Evolutionary conservation across 1,284 basidiomycete genomes (phyloP).

Genomic region (Fomitopsis pinicola): DNA sequence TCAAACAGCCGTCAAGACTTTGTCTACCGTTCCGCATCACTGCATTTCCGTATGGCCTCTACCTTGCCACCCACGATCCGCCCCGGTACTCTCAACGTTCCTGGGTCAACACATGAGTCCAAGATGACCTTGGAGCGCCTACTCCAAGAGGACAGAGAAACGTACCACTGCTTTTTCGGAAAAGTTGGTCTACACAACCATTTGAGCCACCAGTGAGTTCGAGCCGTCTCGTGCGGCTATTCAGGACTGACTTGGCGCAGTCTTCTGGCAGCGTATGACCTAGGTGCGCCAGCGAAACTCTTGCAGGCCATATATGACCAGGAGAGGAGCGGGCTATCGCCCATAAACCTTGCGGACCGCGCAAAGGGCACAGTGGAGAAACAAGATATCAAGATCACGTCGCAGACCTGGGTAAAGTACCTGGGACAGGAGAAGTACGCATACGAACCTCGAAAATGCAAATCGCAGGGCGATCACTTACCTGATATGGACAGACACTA

Average conservation of each 20-base stretch:
- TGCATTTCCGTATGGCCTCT: not conserved
- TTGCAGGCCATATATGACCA: constrained; percentile 50
- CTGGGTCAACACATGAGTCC: constrained; percentile 46
- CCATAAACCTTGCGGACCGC: constrained; percentile 39
- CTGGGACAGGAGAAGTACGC: constrained; percentile 50
- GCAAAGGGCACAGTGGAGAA: constrained; percentile 28
- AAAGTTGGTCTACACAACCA: constrained; percentile 57
- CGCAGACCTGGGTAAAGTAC: constrained; percentile 51
- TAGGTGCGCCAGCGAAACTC: constrained; percentile 51
- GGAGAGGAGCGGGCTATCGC: constrained; percentile 37
- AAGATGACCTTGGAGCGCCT: constrained; percentile 44
- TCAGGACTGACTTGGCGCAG: constrained; percentile 22
- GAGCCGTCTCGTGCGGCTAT: not conserved
- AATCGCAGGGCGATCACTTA: not conserved
- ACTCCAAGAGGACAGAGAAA: constrained; percentile 49
- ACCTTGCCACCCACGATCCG: constrained; percentile 23
- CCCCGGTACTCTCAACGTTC: constrained; percentile 43
- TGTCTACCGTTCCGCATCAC: too few species aligned
- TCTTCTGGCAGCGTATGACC: constrained; percentile 59
- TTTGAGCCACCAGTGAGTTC: constrained; percentile 49
- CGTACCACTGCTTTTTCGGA: constrained; percentile 56
- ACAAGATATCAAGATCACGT: constrained; percentile 34
- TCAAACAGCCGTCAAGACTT: not conserved
- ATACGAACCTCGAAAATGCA: not conserved
- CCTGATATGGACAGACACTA: constrained; percentile 38